These are phyloP conservation scores for Botryobasidium botryosum DNA, from an alignment of 768 basidiomycete species.

Conservation along the genomic window DNA sequence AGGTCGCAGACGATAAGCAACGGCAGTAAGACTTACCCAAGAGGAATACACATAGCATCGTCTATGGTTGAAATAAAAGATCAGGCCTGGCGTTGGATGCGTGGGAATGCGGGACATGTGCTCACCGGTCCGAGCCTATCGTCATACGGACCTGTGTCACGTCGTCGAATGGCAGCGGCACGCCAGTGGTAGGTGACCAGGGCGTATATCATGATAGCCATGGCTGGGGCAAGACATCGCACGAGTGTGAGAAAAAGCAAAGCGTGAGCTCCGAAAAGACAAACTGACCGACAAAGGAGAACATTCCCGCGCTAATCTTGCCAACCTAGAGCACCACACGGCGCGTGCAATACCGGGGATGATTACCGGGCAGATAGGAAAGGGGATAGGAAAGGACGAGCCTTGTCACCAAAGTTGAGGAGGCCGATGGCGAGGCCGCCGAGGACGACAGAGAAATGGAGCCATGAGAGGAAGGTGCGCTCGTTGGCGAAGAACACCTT, in stretches of 20 bases:
- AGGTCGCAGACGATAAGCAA: slow-evolving; percentile 1
- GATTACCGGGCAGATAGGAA: neutral
- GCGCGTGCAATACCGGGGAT: slow-evolving; percentile 2
- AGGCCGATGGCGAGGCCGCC: slow-evolving; percentile 92
- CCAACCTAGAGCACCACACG: slow-evolving; percentile 45
- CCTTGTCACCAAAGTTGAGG: slow-evolving; percentile 96
- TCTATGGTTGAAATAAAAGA: slow-evolving; percentile 28
- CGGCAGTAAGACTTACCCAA: slow-evolving; percentile 33
- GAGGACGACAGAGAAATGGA: slow-evolving; percentile 94
- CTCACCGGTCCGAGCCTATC: slow-evolving; percentile 88
- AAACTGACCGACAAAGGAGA: slow-evolving; percentile 73
- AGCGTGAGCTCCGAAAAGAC: neutral
- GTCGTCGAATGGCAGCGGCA: slow-evolving; percentile 76
- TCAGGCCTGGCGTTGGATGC: slow-evolving; percentile 8
- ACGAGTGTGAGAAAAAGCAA: neutral
- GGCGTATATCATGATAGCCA: slow-evolving; percentile 95
- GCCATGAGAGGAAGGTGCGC: slow-evolving; percentile 89
- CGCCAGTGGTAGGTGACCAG: slow-evolving; percentile 94
- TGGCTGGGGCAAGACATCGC: slow-evolving; percentile 34
- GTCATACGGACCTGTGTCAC: slow-evolving; percentile 90
- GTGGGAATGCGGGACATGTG: slow-evolving; percentile 14
- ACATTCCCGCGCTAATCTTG: slow-evolving; percentile 91
- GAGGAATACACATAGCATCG: slow-evolving; percentile 65
- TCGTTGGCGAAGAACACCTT: slow-evolving; percentile 94
- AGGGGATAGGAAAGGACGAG: slow-evolving; percentile 18